Evolutionary conservation across 73 alveolate species (phyloP).

Genomic region (Halteria grandinella): DNA sequence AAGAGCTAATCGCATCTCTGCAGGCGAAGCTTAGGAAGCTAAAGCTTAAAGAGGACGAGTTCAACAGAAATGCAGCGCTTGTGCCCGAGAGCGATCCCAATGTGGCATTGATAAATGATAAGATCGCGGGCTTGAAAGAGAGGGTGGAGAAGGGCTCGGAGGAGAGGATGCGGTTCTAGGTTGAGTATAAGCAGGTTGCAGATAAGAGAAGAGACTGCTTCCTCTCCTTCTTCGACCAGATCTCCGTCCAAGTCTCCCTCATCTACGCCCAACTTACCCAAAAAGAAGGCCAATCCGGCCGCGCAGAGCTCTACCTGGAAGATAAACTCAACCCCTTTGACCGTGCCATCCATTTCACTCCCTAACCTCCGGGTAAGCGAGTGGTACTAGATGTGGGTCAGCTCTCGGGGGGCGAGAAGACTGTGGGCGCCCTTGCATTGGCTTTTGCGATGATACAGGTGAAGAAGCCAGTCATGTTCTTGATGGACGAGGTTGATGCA

Average conservation of each 20-base stretch:
- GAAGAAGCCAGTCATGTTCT: slow-evolving; percentile 83
- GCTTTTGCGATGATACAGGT: slow-evolving; percentile 78
- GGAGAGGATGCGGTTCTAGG: slow-evolving; percentile 67
- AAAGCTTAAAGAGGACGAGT: slow-evolving; percentile 75
- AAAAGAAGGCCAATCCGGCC: slow-evolving; percentile 82
- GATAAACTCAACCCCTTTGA: slow-evolving; percentile 87
- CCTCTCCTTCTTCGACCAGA: slow-evolving; percentile 78
- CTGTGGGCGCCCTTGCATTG: slow-evolving; percentile 90
- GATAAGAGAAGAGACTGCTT: slow-evolving; percentile 79
- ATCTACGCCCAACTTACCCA: slow-evolving; percentile 80
- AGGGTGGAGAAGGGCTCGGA: slow-evolving; percentile 69
- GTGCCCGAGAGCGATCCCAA: slow-evolving; percentile 52
- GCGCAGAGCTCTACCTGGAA: slow-evolving; percentile 83
- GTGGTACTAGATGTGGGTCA: slow-evolving; percentile 82
- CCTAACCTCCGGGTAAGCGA: slow-evolving; percentile 94
- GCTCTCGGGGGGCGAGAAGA: slow-evolving; percentile 96
- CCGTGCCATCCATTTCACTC: slow-evolving; percentile 84
- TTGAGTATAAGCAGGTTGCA: slow-evolving; percentile 64
- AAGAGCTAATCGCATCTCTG: slow-evolving; percentile 50
- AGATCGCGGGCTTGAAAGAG: slow-evolving; percentile 68
- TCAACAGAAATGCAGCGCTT: slow-evolving; percentile 71
- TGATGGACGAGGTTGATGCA: slow-evolving; percentile 96
- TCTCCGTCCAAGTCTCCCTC: slow-evolving; percentile 62
- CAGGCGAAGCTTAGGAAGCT: slow-evolving; percentile 37
- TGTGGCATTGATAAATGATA: slow-evolving; percentile 71